Conservation (phyloP, 495 filamentous ascomycete species). For the Extremus antarcticus region DNA sequence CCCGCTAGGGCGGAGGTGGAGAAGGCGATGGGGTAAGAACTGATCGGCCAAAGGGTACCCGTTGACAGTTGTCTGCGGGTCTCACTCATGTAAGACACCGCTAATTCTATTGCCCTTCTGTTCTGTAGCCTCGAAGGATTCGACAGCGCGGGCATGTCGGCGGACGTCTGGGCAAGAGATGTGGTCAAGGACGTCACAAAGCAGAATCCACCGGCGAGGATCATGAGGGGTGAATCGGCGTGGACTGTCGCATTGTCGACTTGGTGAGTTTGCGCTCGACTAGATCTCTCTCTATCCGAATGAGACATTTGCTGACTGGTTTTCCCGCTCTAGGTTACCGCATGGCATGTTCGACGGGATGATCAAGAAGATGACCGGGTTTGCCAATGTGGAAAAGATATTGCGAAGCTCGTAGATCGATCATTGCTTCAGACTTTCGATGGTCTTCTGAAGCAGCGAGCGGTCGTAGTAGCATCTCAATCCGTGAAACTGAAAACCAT, state of each 20-base stretch:
- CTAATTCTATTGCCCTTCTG: no score
- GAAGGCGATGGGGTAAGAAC: constrained; percentile 1
- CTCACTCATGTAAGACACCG: no score
- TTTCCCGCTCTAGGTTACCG: no score
- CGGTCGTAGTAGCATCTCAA: not conserved
- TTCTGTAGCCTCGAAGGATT: no score
- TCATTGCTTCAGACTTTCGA: not conserved
- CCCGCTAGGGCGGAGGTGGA: constrained; percentile 15
- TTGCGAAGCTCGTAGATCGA: not conserved
- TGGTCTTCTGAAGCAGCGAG: not conserved
- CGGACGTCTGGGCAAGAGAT: constrained; percentile 25
- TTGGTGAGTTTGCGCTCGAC: no score
- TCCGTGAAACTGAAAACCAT: not conserved
- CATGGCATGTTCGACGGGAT: constrained; percentile 25
- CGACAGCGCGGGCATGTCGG: constrained; percentile 4
- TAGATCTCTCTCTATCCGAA: no score
- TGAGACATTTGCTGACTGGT: no score
- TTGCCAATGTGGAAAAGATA: constrained; percentile 22
- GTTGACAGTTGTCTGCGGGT: no score
- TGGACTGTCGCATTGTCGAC: constrained; percentile 16
- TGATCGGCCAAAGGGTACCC: not conserved
- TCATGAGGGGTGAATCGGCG: constrained; percentile 30
- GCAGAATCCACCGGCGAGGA: constrained; percentile 19
- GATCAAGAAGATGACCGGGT: constrained; percentile 25
- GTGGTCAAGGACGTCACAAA: constrained; percentile 25